Evolutionary conservation across 2,329 filamentous ascomycete species (phyloP), one percentile per base, ranked within the genome.

Genomic region (Myriosclerotinia scirpicola): DNA sequence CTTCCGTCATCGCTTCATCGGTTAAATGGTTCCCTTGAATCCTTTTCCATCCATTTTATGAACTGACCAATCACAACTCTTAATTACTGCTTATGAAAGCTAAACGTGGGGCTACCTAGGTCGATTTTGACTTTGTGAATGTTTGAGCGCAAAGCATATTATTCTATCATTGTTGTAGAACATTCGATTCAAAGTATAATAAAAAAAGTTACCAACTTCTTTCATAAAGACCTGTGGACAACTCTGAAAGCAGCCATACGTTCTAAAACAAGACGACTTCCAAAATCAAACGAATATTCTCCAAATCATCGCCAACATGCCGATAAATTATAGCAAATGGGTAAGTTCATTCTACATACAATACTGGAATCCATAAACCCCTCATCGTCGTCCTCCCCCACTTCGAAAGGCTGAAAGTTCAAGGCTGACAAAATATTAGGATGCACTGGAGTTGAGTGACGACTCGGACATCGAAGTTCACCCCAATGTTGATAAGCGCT

Each of bases 391-490:
- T 62, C 52, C n/a, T 36, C 54, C 52, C 62, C 55, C 55, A 44
- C 64, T 66, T 62, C 69, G 71, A 67, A 71, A 74, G 72, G 69
- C 71, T 74, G 71, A 73, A 73, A n/a, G 52, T 67, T 70, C 71
- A 65, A 74, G 69, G 73, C 76, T 78, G 68, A 78, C 73, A 67
- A 54, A 67, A 54, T 42, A 44, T 64, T 38, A 91, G 89, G 91
- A 98, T 78, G 89, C 90, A 68, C 86, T 99, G 76, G 95, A 99
- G 87, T 88, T 99, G 77, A 97, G 92, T 76, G 95, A 99, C 80
- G 95, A 99, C 80, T 97, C 93, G 62, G 95, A 99, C 76, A 89
- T 99, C 74, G 95, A 99, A 81, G 95, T 98, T 62, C 95, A 99
- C 79, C 95, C 95, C 68, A 99, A 99, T 77, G 95, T 99, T 77